phyloP scores from a whole-genome alignment of 768 basidiomycete genomes.

The Collybia mongolica region DNA sequence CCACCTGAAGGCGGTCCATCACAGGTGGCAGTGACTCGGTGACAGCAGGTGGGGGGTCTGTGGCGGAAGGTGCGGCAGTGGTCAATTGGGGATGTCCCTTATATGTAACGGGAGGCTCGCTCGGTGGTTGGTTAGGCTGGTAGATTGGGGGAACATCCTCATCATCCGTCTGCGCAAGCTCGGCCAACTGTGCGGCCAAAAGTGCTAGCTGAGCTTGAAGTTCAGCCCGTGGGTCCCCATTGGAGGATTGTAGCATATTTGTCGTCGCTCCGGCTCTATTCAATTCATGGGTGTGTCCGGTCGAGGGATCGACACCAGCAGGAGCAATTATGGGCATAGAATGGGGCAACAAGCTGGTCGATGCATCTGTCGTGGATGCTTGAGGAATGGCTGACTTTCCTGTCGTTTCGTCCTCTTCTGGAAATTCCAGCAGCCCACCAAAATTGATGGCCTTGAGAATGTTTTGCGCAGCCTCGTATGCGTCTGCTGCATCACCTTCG shows the following conservation, averaged over 20 bases:
- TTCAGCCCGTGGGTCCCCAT: constrained; percentile 51
- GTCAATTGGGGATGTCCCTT: neutral
- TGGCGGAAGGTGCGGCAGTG: neutral
- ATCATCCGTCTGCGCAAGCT: constrained; percentile 52
- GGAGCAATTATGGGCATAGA: neutral
- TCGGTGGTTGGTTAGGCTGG: too few species aligned
- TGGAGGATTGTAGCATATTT: constrained; percentile 3
- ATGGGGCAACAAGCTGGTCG: constrained; percentile 1
- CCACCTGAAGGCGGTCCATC: neutral
- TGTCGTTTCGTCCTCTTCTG: constrained; percentile 28
- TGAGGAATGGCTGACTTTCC: constrained; percentile 5
- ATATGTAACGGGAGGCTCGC: too few species aligned
- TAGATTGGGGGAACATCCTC: constrained; percentile 2
- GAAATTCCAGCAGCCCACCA: constrained; percentile 46
- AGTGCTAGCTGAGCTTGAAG: constrained; percentile 74
- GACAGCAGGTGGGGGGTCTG: neutral
- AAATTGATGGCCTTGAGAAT: constrained; percentile 80
- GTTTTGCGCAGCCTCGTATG: constrained; percentile 76
- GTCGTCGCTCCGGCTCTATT: neutral
- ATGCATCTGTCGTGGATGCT: constrained; percentile 2
- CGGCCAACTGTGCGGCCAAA: constrained; percentile 69
- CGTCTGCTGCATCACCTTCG: constrained; percentile 48
- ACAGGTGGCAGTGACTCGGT: neutral
- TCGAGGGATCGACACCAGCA: neutral
- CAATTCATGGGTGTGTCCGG: neutral